Evolutionary conservation across 83 land plant species (phyloP), one percentile per base, ranked within the genome.

Genomic region (Diphasiastrum complanatum): DNA sequence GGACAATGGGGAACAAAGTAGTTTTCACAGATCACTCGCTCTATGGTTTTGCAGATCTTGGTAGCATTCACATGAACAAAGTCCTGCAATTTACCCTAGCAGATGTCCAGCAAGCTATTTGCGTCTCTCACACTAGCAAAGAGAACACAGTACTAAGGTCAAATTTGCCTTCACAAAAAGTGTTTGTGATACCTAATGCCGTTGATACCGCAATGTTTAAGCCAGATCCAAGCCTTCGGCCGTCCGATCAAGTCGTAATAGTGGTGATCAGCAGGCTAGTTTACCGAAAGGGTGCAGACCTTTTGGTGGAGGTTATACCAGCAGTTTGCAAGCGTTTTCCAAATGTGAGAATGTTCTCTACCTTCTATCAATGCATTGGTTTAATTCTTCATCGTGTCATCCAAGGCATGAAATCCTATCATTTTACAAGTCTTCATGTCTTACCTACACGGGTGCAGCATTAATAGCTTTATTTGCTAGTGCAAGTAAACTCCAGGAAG

Each of bases 31-130:
- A 95, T 61, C 99, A 95, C 66, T 95, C 99, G 12, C 87, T 95
- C 0, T 95, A 89, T 74, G 99, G 99, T 29, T 95, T 95, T 84
- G 91, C 89, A 64, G 99, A 95, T 68, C 74, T 82, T 45, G 99
- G 99, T 19, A 89, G 96, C 68, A 89, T 95, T 33, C 99, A 89
- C 75, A 95, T 95, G 99, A 95, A 95, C 63, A 95, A 95, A 76
- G 86, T 89, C 5, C 63, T 95, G 65, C 99, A 95, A 40, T 95
- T 89, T 54, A 89, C 99, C 43, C 68, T 95, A 40, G 97, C 99
- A 23, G 99, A 95, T 77, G 88, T 90, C 18, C 82, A 69, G 52
- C 85, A 86, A 70, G 93, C 96, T 19, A 89, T 95, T 34, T 95
- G 99, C 79, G 99, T 95, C 37, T 89, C 96, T 51, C 99, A 95